Evolutionary conservation across 2,329 filamentous ascomycete genomes (phyloP), one percentile per base, ranked within the genome.

Genomic region (Teratosphaeria viscida): DNA sequence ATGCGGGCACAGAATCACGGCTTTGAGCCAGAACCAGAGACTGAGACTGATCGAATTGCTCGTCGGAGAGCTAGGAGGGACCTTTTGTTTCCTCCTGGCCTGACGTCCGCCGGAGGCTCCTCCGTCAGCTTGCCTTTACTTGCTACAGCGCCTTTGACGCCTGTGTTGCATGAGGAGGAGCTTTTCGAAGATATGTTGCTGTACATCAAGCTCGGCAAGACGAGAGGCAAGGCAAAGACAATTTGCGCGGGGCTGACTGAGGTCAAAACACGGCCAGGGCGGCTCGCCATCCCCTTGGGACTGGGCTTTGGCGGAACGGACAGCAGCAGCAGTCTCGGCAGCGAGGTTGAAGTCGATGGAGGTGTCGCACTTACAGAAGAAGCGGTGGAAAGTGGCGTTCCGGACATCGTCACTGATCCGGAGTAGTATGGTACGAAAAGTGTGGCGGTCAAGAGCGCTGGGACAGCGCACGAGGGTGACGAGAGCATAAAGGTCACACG

Each of bases 281-380:
- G 43, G 43, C 16, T 49, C 43, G 43, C 43, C 19, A 49, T 49
- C 23, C 43, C 43, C n/a, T 49, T 49, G n/a, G 43, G 43, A 23
- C 52, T 61, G 14, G 61, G 57, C n/a, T 43, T 62, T 26, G 19
- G 56, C 12, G 23, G 56, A 10, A 65, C 54, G 54, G 61, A 64
- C 26, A 68, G 67, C 58, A 62, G 57, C 53, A 62, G 60, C 61
- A 67, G 66, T 56, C 52, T 67, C 2, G 65, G 64, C 4, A 67
- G 73, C 39, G 73, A 76, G 49, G 67, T 82, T 2, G 75, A 79
- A 34, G 78, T 83, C 1, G 73, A 75, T 3, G 75, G 78, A 16
- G 82, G 82, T 1, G 74, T 85, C 4, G 81, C 82, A 1, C 68
- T 85, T 29, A 78, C 79, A 2, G 82, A 85, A 66, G 82, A 84